Conservation (phyloP, 768 basidiomycete species). For the Leccinum uliginosum region DNA sequence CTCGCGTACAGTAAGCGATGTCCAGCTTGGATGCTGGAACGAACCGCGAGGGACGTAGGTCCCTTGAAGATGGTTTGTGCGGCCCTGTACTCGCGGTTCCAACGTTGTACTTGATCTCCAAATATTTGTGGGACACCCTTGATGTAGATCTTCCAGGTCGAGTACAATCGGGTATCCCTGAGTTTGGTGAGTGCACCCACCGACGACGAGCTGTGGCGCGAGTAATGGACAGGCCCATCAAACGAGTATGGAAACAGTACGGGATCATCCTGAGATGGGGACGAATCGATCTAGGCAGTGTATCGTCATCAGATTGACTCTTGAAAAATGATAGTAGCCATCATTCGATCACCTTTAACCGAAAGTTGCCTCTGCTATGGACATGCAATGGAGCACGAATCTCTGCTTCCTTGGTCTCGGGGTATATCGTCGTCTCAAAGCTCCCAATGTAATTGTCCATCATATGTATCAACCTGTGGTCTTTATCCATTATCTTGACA, state of each 20-base stretch:
- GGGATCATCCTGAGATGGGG: slow-evolving; percentile 40
- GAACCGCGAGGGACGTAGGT: slow-evolving; percentile 56
- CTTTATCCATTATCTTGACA: slow-evolving; percentile 68
- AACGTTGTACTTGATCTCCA: slow-evolving; percentile 54
- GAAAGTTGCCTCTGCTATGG: slow-evolving; percentile 56
- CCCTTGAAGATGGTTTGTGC: slow-evolving; percentile 69
- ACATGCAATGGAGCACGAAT: slow-evolving; percentile 52
- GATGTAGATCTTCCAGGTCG: slow-evolving; percentile 75
- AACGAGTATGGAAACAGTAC: slow-evolving; percentile 54
- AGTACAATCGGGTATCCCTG: slow-evolving; percentile 60
- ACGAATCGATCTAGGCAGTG: slow-evolving; percentile 49
- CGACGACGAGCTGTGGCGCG: slow-evolving; percentile 66
- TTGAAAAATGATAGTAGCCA: background rate
- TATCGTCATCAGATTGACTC: slow-evolving; percentile 3
- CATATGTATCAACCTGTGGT: slow-evolving; percentile 38
- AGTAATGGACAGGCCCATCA: slow-evolving; percentile 69
- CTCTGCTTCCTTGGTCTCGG: slow-evolving; percentile 61
- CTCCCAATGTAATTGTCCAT: slow-evolving; percentile 65
- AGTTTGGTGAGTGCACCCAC: slow-evolving; percentile 61
- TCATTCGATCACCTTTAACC: slow-evolving; percentile 49
- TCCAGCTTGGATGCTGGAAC: slow-evolving; percentile 65
- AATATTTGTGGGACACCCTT: slow-evolving; percentile 58
- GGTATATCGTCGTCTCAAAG: slow-evolving; percentile 47
- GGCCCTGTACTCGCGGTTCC: slow-evolving; percentile 65
- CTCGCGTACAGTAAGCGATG: slow-evolving; percentile 75